Base-by-base conservation (phyloP, 2,329 filamentous ascomycete species). In the Thelonectria blattea region DNA sequence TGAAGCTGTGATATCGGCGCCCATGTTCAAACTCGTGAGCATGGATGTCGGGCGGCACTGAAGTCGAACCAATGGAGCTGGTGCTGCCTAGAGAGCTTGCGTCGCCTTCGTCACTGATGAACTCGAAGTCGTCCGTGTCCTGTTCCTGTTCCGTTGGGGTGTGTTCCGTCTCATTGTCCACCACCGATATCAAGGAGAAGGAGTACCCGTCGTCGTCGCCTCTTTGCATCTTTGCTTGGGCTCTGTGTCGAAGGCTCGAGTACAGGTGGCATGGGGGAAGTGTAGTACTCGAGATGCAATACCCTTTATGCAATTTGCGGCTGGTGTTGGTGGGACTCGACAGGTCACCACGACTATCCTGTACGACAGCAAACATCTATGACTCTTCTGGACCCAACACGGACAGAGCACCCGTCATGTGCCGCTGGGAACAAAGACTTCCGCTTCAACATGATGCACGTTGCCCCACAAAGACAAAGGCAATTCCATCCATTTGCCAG, bases 1-100 rank as follows among this genome's bases (percentile, higher is more conserved):
- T 74, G 64, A 77, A 82, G 32, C 74, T 73, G 65, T 82, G 80
- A 58, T 81, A 83, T n/a, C 71, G 69, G 50, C 75, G 72, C 3
- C 74, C 74, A 56, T 74, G 66, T 30, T 70, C 69, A 43, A 72
- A 67, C 56, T 78, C 75, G 58, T 75, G 69, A 37, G 70, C 70
- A 62, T 73, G 72, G 24, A 75, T 68, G 56, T 72, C 75, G 3
- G 74, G 70, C 15, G 71, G 64, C 17, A 77, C 65, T 14, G 75
- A 78, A 5, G 70, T 74, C 27, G 71, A 76, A 32, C 63, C 68
- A 41, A 60, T 70, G 24, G 71, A 78, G 17, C 63, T 68, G 8
- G 57, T 24, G 32, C 72, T 71, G 55, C 62, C 72, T 3, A 62
- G 58, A 24, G 56, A 58, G 53, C 61, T 61, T 27, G 67, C 70